A percentile compares a stretch with the other conserved stretches of the same genome.
These are phyloP conservation scores for Magnolia officinalis DNA, from an alignment of 164 flowering plant species.

Conservation along the genomic window DNA sequence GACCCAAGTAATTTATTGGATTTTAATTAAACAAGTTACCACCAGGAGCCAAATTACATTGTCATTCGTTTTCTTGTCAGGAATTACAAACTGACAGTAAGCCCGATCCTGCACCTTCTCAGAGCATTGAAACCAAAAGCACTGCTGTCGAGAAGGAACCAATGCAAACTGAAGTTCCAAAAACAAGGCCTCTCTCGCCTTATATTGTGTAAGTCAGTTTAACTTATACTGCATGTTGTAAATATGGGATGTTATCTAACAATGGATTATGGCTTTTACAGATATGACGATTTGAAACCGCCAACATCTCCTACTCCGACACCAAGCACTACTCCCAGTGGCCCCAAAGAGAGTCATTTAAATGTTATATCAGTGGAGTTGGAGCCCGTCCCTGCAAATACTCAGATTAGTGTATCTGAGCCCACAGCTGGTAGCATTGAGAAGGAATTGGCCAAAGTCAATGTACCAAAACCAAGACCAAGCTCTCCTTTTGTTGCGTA, in stretches of 20 bases:
- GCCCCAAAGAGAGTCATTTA: constrained; percentile 6
- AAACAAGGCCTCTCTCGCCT: constrained; percentile 56
- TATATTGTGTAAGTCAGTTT: constrained; percentile 47
- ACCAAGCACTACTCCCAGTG: constrained; percentile 21
- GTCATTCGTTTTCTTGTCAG: constrained; percentile 26
- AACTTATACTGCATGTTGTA: not conserved
- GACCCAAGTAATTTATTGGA: not conserved
- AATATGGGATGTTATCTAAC: not conserved
- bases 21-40: not conserved
- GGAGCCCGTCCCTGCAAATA: not conserved
- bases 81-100: constrained; percentile 23
- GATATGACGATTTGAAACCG: constrained; percentile 49
- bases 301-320: constrained; percentile 48
- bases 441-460: constrained; percentile 7
- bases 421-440: not conserved
- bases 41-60: not conserved
- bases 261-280: constrained; percentile 1
- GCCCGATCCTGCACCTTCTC: constrained; percentile 28
- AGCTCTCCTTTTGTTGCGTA: constrained; percentile 49
- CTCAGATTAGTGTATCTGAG: constrained; percentile 11
- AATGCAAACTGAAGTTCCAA: constrained; percentile 19
- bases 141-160: constrained; percentile 31
- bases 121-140: constrained; percentile 25
- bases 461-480: constrained; percentile 24
- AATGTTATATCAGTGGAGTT: constrained; percentile 4